Conservation (phyloP, 148 eudicot species). For the Pouteria glomerata region DNA sequence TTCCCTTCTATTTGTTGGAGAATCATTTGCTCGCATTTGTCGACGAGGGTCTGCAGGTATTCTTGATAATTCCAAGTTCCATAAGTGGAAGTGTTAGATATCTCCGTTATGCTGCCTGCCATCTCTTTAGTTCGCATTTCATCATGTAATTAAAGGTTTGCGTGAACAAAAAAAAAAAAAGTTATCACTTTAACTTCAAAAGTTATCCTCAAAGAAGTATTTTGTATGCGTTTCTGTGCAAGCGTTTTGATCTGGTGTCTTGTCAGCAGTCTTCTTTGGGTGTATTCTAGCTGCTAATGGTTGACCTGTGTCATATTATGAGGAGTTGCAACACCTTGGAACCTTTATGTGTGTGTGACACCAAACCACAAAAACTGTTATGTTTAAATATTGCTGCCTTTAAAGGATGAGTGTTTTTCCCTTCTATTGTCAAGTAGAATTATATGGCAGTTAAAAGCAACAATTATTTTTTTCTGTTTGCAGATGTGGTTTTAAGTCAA, state of each 20-base stretch:
- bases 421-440: not conserved
- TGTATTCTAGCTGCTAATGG: not conserved
- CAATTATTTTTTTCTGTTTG: conserved; percentile 8
- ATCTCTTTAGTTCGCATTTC: not conserved
- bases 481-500: conserved; percentile 67
- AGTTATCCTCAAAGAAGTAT: not conserved
- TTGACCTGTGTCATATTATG: not conserved
- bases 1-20: conserved; percentile 58
- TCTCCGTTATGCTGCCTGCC: not conserved
- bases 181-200: not conserved
- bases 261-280: not conserved
- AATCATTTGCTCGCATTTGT: conserved; percentile 69
- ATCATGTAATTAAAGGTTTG: not conserved
- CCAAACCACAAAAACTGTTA: not conserved
- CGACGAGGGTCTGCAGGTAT: conserved; percentile 95
- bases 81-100: not conserved
- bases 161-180: too few species aligned
- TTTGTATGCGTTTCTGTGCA: not conserved
- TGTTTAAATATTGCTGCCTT: not conserved
- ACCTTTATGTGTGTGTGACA: not conserved
- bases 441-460: not conserved
- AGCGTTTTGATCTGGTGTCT: not conserved
- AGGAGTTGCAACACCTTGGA: not conserved
- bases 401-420: not conserved
- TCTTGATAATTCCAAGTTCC: conserved; percentile 1